These are phyloP conservation scores for Ophioceras dolichostomum DNA, from an alignment of 2,329 filamentous ascomycete species.

Conservation along the genomic window DNA sequence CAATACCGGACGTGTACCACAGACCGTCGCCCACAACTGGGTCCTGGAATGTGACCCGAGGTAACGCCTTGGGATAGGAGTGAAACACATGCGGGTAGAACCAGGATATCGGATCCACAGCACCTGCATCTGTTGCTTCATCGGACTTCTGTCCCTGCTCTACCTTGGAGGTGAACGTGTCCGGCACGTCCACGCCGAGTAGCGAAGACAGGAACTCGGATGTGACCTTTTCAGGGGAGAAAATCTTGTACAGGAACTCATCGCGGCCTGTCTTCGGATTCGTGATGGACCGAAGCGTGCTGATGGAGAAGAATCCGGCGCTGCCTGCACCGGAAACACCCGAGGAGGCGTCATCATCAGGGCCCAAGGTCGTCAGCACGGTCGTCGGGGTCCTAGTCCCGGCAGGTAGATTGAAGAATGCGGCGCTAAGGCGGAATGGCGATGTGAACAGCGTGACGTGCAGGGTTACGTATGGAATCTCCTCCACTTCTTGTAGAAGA, in stretches of 20 bases:
- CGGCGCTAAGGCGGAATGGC: conserved; percentile 55
- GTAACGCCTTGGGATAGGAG: conserved; percentile 76
- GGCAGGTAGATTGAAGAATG: conserved; percentile 56
- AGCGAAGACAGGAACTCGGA: conserved; percentile 39
- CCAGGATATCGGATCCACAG: conserved; percentile 54
- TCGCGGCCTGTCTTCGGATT: conserved; percentile 43
- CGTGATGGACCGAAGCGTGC: conserved; percentile 50
- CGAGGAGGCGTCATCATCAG: conserved; percentile 36
- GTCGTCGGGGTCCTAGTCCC: conserved; percentile 47
- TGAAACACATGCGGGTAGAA: conserved; percentile 67
- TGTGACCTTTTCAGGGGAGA: conserved; percentile 42
- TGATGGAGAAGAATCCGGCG: conserved; percentile 77
- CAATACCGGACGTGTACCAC: conserved; percentile 67
- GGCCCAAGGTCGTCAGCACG: conserved; percentile 71
- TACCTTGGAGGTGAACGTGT: conserved; percentile 19
- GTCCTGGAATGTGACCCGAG: conserved; percentile 79
- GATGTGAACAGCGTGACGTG: conserved; percentile 87
- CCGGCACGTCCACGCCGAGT: conserved; percentile 34
- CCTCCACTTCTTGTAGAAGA: conserved; percentile 57
- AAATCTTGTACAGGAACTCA: conserved; percentile 55
- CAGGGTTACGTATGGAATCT: conserved; percentile 74
- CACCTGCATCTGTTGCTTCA: conserved; percentile 16
- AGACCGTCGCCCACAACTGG: conserved; percentile 53
- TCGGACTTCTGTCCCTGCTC: conserved; percentile 19
- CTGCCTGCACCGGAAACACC: conserved; percentile 52